Base-by-base conservation (phyloP, 2,329 filamentous ascomycete species). In the Fusarium sp. region DNA sequence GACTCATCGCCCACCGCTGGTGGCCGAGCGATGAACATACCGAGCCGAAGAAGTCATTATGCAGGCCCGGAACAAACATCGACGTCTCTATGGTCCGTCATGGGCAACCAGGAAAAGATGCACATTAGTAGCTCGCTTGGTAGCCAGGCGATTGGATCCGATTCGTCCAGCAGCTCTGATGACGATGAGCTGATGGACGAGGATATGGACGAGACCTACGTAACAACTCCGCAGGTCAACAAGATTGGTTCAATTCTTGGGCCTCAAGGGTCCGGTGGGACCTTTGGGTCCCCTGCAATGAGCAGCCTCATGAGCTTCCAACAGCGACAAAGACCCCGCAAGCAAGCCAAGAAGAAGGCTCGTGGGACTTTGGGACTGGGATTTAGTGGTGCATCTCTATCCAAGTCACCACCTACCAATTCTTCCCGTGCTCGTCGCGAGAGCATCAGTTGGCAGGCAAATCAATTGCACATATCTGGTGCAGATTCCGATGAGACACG, bases 1-100 rank as follows among this genome's bases (percentile, higher is more conserved):
- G 94, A 97, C 77, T 96, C 93, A 0, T 97, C 94, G 1, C 96
- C 96, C 1, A 94, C 91, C 14, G 90, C 96, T 54, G 89, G 90
- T 51, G 88, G 91, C 36, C 80, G 83, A 66, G 87, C 84, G 25
- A 87, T 90, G 82, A 88, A 86, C 72, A 90, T 90, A 47, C 88
- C 87, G 10, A 80, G 81, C 40, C 82, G 85, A 48, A 79, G 83
- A 59, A 80, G 81, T 31, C 82, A 87, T 25, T 85, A 83, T 69
- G 79, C 78, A 20, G 82, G 81, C 13, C 79, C 82, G 15, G 83
- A 87, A 36, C 91, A 94, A 67, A 91, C 90, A 5, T 90, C 90
- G 18, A 90, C 88, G 17, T 89, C 88, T 9, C 81, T 91, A 23
- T 94, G 92, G 88, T 90, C 90, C 14, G 87, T 89, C 41, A 89